A percentile compares a stretch with the other conserved stretches of the same genome.
These are phyloP conservation scores for Fusarium ramigenum DNA, from an alignment of 2,329 filamentous ascomycete genomes.

Conservation along the genomic window DNA sequence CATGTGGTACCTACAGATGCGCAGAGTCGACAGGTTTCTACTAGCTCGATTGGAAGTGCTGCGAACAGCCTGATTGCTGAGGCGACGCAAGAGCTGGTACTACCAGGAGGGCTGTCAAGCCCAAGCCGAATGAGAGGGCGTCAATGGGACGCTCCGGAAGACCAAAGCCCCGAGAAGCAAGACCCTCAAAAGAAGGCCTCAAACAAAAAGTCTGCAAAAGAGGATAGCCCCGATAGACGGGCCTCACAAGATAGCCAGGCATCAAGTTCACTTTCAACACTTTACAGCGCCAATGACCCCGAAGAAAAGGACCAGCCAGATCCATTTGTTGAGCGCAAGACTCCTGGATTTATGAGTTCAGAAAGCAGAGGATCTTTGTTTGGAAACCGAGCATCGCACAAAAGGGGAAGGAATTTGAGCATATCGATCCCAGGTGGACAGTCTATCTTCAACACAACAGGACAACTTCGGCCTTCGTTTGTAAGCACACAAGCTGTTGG, in stretches of 20 bases:
- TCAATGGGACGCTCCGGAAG: constrained; percentile 40
- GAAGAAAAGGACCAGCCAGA: constrained; percentile 49
- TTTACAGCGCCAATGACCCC: constrained; percentile 64
- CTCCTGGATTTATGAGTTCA: neutral
- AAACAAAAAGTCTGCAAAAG: constrained; percentile 4
- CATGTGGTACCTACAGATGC: constrained; percentile 26
- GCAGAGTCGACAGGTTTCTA: constrained; percentile 41
- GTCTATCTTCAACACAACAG: constrained; percentile 9
- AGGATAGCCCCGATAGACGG: constrained; percentile 37
- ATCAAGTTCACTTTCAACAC: constrained; percentile 64
- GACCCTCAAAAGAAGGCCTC: neutral
- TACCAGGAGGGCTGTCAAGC: constrained; percentile 53
- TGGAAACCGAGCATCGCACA: constrained; percentile 28
- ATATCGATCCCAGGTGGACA: constrained; percentile 23
- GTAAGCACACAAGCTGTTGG: constrained; percentile 40
- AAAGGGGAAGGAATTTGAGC: constrained; percentile 37
- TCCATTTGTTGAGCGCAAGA: constrained; percentile 45
- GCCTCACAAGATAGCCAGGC: constrained; percentile 54
- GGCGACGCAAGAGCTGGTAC: constrained; percentile 48
- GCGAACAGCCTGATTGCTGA: constrained; percentile 55
- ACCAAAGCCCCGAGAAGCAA: neutral
- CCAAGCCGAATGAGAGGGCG: constrained; percentile 52
- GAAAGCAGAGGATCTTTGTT: constrained; percentile 29
- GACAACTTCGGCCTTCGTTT: constrained; percentile 34
- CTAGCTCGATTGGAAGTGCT: constrained; percentile 48